phyloP scores from a whole-genome alignment of 2,329 filamentous ascomycete genomes.

The Apiospora arundinis region DNA sequence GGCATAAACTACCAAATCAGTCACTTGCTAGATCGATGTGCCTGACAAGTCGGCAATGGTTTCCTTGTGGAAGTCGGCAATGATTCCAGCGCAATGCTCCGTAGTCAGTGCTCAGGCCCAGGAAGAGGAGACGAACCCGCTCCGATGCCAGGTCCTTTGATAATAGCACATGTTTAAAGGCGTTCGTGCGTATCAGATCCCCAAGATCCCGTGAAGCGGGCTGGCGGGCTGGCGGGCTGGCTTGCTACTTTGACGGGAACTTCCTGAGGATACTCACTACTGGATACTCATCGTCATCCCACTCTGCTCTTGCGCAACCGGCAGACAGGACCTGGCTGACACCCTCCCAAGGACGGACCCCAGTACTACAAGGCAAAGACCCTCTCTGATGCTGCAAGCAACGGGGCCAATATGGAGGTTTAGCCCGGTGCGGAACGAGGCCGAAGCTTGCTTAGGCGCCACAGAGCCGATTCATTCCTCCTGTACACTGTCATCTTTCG shows the following conservation, averaged over 20 bases:
- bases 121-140: not conserved
- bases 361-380: not conserved
- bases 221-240: no score
- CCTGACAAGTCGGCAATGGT: not conserved
- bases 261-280: no score
- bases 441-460: conserved; percentile 14
- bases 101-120: not conserved
- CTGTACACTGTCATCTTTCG: conserved; percentile 18
- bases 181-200: not conserved
- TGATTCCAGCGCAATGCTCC: not conserved
- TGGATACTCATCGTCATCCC: not conserved
- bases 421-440: conserved; percentile 7
- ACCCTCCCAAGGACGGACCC: not conserved
- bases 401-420: conserved; percentile 3
- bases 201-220: not conserved
- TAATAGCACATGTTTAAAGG: not conserved
- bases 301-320: not conserved
- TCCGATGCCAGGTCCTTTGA: not conserved
- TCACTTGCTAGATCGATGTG: not conserved
- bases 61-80: not conserved
- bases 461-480: not conserved
- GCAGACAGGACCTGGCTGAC: not conserved
- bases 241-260: not conserved
- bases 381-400: conserved; percentile 11
- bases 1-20: not conserved